Conservation (phyloP, 2,329 filamentous ascomycete genomes). For the Venturia carpophila region DNA sequence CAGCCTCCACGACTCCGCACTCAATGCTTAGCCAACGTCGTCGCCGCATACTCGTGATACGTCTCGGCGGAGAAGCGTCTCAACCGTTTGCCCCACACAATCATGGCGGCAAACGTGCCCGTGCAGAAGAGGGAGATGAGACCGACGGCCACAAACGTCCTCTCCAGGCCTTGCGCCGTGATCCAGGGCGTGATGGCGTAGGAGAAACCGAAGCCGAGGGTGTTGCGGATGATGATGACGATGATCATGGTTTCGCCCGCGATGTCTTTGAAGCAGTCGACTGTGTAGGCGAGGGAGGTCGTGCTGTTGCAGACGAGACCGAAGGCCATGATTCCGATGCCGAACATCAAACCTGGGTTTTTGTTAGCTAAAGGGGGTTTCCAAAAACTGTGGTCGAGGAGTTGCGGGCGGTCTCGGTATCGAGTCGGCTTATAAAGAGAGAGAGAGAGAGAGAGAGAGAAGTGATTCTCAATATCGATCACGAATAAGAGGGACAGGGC, state of each 20-base stretch:
- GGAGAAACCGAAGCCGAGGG: slow-evolving; percentile 41
- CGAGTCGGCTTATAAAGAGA: neutral
- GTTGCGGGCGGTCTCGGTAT: too few species aligned
- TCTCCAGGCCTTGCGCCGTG: slow-evolving; percentile 20
- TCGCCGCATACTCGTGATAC: slow-evolving; percentile 8
- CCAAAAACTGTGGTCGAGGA: neutral
- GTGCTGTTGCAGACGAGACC: slow-evolving; percentile 32
- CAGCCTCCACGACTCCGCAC: neutral
- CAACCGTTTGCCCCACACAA: neutral
- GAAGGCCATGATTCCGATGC: slow-evolving; percentile 27
- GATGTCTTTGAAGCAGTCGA: slow-evolving; percentile 31
- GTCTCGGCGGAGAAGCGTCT: neutral
- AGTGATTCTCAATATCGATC: neutral
- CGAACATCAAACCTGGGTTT: slow-evolving; percentile 25
- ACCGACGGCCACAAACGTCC: neutral
- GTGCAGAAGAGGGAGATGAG: slow-evolving; percentile 3
- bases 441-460: too few species aligned
- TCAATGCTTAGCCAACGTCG: neutral
- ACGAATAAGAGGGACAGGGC: too few species aligned
- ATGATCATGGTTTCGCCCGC: slow-evolving; percentile 35
- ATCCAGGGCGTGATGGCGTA: slow-evolving; percentile 42
- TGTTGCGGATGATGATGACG: slow-evolving; percentile 42
- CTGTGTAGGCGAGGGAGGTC: slow-evolving; percentile 34
- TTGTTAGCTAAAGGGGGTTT: neutral
- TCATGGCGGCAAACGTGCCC: neutral